These are phyloP conservation scores for Saturnispora hagleri DNA, from an alignment of 805 yeast species.

Conservation along the genomic window DNA sequence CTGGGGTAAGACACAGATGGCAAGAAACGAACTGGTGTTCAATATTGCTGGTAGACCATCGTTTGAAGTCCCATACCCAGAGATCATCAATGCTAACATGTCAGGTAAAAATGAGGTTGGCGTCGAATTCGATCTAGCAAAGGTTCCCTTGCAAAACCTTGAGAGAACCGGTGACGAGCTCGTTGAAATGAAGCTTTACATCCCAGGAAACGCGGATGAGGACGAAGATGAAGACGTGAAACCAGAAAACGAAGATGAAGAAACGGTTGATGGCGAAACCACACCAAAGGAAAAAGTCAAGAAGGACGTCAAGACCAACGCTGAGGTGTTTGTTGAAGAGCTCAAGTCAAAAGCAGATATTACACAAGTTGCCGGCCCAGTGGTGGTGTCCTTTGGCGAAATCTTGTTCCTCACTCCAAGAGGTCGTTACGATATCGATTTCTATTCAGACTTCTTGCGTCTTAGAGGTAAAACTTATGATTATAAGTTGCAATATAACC, in stretches of 20 bases:
- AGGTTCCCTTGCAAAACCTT: constrained; percentile 34
- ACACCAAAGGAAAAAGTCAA: constrained; percentile 24
- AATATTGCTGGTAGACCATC: constrained; percentile 80
- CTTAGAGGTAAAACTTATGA: constrained; percentile 96
- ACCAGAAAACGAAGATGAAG: constrained; percentile 7
- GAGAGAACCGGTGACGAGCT: constrained; percentile 87
- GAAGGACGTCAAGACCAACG: constrained; percentile 53
- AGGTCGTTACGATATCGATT: constrained; percentile 96
- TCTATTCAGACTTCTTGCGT: constrained; percentile 80
- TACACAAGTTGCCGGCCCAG: constrained; percentile 91
- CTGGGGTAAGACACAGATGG: constrained; percentile 94
- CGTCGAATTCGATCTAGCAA: constrained; percentile 59
- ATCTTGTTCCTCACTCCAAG: constrained; percentile 91
- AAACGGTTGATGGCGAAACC: constrained; percentile 20
- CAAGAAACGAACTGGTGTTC: constrained; percentile 83
- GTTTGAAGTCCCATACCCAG: constrained; percentile 80
- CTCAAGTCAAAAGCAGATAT: constrained; percentile 88
- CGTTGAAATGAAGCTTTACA: constrained; percentile 87
- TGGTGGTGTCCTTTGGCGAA: constrained; percentile 87
- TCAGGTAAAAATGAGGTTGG: constrained; percentile 93
- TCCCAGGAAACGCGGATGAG: constrained; percentile 70
- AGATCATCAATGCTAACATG: constrained; percentile 75
- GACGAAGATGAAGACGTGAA: constrained; percentile 30
- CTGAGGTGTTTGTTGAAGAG: constrained; percentile 80
- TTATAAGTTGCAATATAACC: constrained; percentile 85